Conservation (phyloP, 176 grass and related monocot genomes). For the Triticum dicoccoides region DNA sequence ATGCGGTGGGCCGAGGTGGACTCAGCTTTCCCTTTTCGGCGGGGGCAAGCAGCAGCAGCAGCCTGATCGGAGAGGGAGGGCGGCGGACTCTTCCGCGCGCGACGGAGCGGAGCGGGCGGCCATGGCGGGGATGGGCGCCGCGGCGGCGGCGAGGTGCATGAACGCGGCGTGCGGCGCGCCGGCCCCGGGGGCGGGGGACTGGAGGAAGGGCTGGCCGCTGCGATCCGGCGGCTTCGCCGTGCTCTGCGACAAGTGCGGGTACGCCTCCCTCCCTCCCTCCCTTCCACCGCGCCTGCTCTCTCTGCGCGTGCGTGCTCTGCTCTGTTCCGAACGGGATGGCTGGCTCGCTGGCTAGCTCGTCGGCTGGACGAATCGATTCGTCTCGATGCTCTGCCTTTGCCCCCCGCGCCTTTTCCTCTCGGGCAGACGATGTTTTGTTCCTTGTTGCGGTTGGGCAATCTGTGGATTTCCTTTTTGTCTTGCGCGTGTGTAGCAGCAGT, state of each 20-base stretch:
- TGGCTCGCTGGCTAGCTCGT: background rate
- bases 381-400: background rate
- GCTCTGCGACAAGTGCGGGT: constrained; percentile 99
- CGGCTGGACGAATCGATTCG: background rate
- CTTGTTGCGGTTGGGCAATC: background rate
- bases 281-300: background rate
- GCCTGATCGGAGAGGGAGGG: background rate
- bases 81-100: background rate
- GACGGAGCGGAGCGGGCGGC: background rate
- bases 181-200: constrained; percentile 57
- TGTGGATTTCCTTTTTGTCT: background rate
- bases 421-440: background rate
- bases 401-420: background rate
- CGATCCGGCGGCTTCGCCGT: constrained; percentile 71
- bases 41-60: background rate
- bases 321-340: background rate
- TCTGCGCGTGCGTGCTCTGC: background rate
- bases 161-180: constrained; percentile 62
- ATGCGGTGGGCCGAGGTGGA: background rate
- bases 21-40: background rate
- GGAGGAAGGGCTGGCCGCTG: constrained; percentile 89
- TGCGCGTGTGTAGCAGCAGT: background rate
- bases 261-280: background rate
- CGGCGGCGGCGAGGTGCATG: constrained; percentile 61
- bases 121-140: constrained; percentile 13